Conservation (phyloP, 2,329 filamentous ascomycete species). For the Tolypocladium sp. region DNA sequence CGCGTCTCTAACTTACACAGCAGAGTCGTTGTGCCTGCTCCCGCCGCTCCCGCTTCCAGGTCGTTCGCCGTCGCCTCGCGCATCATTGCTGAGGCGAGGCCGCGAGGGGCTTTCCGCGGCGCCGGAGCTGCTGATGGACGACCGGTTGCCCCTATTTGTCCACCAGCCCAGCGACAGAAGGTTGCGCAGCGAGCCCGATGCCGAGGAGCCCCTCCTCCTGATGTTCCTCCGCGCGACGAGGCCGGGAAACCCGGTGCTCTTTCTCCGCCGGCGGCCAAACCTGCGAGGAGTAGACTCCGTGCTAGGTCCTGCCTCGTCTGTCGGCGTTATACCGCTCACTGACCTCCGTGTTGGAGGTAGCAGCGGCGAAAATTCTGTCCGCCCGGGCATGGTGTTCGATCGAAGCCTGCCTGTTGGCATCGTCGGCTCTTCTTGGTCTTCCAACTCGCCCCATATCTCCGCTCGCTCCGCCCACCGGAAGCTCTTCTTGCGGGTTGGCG, state of each 20-base stretch:
- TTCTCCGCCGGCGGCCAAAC: constrained; percentile 37
- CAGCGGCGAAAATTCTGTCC: constrained; percentile 30
- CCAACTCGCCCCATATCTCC: constrained; percentile 82
- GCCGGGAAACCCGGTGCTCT: constrained; percentile 53
- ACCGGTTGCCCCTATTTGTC: constrained; percentile 10
- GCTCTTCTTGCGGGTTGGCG: constrained; percentile 36
- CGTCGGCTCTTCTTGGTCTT: constrained; percentile 54
- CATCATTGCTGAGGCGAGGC: constrained; percentile 11
- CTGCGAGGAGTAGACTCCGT: constrained; percentile 19
- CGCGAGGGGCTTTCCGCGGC: constrained; percentile 4
- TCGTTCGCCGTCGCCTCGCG: constrained; percentile 5
- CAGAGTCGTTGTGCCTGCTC: constrained; percentile 15
- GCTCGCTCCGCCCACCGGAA: constrained; percentile 56
- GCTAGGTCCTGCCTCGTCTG: constrained; percentile 18
- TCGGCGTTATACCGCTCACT: constrained; percentile 16
- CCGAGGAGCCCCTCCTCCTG: constrained; percentile 25
- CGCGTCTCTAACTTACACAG: constrained; percentile 19
- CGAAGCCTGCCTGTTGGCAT: constrained; percentile 31
- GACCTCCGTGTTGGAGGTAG: constrained; percentile 23
- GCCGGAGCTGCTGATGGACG: constrained; percentile 4
- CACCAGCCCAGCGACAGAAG: constrained; percentile 51
- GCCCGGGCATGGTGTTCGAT: constrained; percentile 38
- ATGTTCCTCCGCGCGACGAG: constrained; percentile 43
- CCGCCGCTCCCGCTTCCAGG: constrained; percentile 2
- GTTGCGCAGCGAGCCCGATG: constrained; percentile 42